Evolutionary conservation across 768 basidiomycete species (phyloP).

Genomic region (Clitopilus hobsonii): DNA sequence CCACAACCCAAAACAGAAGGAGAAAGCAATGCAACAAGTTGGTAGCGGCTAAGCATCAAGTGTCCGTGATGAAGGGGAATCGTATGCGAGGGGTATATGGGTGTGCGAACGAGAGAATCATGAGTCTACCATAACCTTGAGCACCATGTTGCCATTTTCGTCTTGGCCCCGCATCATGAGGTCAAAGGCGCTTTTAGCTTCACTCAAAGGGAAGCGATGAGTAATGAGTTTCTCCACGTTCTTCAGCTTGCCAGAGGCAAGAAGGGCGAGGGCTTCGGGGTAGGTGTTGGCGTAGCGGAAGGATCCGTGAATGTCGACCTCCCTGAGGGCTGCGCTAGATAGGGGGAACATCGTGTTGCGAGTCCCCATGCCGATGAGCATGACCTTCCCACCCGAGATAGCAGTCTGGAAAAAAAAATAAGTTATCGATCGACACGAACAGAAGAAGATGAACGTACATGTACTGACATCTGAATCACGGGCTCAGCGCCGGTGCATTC

Average conservation of each 20-base stretch:
- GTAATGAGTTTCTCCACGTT: slow-evolving; percentile 74
- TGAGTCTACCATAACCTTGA: slow-evolving; percentile 82
- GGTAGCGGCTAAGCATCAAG: neutral
- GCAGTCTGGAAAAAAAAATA: slow-evolving; percentile 54
- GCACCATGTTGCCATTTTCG: slow-evolving; percentile 73
- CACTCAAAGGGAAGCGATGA: slow-evolving; percentile 64
- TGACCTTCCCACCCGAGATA: slow-evolving; percentile 80
- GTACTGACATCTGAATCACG: slow-evolving; percentile 86
- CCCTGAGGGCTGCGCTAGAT: slow-evolving; percentile 75
- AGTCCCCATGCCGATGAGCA: slow-evolving; percentile 95
- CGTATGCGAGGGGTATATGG: neutral
- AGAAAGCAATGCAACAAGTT: neutral
- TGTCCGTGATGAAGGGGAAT: neutral
- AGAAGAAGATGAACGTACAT: slow-evolving; percentile 50
- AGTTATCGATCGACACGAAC: slow-evolving; percentile 3
- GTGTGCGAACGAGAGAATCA: neutral
- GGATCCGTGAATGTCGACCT: slow-evolving; percentile 89
- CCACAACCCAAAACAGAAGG: neutral
- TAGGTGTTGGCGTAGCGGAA: slow-evolving; percentile 93
- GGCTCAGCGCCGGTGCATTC: slow-evolving; percentile 95
- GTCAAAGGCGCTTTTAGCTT: slow-evolving; percentile 76
- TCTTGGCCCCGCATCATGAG: slow-evolving; percentile 74
- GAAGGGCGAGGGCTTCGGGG: slow-evolving; percentile 74
- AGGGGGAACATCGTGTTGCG: slow-evolving; percentile 80
- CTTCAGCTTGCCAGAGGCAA: slow-evolving; percentile 60